phyloP scores from a whole-genome alignment of 306 rosid genomes.

The Potentilla sterilis region DNA sequence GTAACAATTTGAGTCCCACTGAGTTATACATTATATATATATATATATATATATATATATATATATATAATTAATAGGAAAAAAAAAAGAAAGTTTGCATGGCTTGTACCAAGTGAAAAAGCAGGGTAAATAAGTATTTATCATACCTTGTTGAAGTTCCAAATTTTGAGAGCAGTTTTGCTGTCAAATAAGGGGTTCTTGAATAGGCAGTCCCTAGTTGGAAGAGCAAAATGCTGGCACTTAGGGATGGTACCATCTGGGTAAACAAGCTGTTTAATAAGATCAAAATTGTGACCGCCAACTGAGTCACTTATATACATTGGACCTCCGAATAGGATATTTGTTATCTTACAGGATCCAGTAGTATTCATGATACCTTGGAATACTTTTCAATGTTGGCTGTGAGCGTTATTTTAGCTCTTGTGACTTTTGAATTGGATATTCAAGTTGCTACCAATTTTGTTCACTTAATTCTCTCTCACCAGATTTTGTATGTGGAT shows the following conservation, averaged over 20 bases:
- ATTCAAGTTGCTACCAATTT: neutral
- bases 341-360: conserved; percentile 3
- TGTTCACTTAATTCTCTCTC: conserved; percentile 21
- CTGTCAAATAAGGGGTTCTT: conserved; percentile 69
- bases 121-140: neutral
- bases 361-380: neutral
- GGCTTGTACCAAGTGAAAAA: too few species aligned
- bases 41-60: too few species aligned
- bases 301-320: conserved; percentile 74
- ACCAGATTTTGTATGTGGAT: conserved; percentile 43
- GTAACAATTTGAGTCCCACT: neutral
- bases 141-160: conserved; percentile 82
- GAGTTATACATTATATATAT: too few species aligned
- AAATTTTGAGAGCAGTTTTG: conserved; percentile 66
- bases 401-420: neutral
- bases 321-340: conserved; percentile 74
- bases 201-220: conserved; percentile 84
- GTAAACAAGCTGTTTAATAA: conserved; percentile 64
- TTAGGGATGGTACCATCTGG: conserved; percentile 78
- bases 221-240: conserved; percentile 77
- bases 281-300: conserved; percentile 67
- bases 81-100: too few species aligned
- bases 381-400: neutral
- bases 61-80: neutral
- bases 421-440: neutral